A percentile compares a stretch with the other conserved stretches of the same genome.
These are phyloP conservation scores for Cucumis sativus DNA, from an alignment of 306 rosid species.

Conservation along the genomic window Cucumber_9930_V3 NC_026655.2:26503001-26503500, in stretches of 20 bases:
- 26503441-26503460: slow-evolving; percentile 97
- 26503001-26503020: no score
- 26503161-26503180: neutral
- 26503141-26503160: neutral
- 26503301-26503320: neutral
- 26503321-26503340: neutral
- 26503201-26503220: neutral
- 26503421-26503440: neutral
- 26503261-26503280: neutral
- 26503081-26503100: no score
- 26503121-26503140: no score
- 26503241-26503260: neutral
- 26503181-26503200: neutral
- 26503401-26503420: neutral
- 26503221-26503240: no score
- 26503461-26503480: slow-evolving; percentile 95
- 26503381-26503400: no score
- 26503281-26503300: no score
- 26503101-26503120: no score
- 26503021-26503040: no score
- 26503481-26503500: slow-evolving; percentile 95
- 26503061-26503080: no score
- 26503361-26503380: neutral
- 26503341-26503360: neutral
- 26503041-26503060: no score